A percentile compares a stretch with the other conserved stretches of the same genome.
Evolutionary conservation across 306 rosid species (phyloP).

Genomic region (Herpetospermum pedunculosum): DNA sequence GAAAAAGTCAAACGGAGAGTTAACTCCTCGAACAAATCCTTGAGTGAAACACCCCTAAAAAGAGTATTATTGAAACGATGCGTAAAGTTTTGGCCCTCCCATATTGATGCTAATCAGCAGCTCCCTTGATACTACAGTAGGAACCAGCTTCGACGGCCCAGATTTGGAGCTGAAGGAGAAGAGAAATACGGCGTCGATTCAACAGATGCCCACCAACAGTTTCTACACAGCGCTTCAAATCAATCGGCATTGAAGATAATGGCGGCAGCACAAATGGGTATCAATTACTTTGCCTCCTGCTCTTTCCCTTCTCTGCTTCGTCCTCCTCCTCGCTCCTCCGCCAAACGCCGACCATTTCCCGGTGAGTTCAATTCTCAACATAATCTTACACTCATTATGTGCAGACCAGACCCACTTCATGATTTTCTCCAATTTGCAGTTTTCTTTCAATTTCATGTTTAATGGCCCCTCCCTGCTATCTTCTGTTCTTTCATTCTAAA

Average conservation of each 20-base stretch:
- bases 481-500: not conserved
- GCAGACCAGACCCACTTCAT: not conserved
- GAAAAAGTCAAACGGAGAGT: too few species aligned
- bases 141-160: not conserved
- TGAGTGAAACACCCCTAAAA: too few species aligned
- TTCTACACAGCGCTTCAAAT: too few species aligned
- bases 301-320: constrained; percentile 27
- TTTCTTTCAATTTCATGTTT: not conserved
- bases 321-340: constrained; percentile 26
- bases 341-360: constrained; percentile 35
- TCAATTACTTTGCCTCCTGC: constrained; percentile 28
- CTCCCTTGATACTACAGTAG: not conserved
- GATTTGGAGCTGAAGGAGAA: not conserved
- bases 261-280: constrained; percentile 37
- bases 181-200: not conserved
- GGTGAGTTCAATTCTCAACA: constrained; percentile 23
- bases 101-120: too few species aligned
- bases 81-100: too few species aligned
- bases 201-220: not conserved
- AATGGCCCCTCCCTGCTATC: not conserved
- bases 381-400: not conserved
- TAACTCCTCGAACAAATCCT: too few species aligned
- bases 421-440: not conserved
- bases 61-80: too few species aligned
- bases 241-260: constrained; percentile 18